phyloP scores from a whole-genome alignment of 2,329 filamentous ascomycete species.

The Botryotinia globosa region DNA sequence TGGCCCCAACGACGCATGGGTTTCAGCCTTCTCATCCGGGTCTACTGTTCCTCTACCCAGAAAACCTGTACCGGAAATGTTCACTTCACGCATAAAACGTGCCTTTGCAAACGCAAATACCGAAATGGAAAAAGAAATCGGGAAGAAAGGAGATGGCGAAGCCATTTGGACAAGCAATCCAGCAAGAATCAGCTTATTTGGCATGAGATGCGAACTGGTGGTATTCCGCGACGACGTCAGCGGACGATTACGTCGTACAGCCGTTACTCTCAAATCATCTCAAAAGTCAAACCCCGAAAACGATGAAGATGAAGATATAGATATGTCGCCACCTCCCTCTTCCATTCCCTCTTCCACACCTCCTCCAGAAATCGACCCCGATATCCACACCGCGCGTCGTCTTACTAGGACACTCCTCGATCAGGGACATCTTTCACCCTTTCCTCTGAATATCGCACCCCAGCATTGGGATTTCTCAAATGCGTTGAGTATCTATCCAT shows the following conservation, averaged over 20 bases:
- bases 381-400: slow-evolving; percentile 61
- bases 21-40: slow-evolving; percentile 76
- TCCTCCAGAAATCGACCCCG: slow-evolving; percentile 41
- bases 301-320: slow-evolving; percentile 30
- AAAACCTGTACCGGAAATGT: slow-evolving; percentile 76
- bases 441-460: slow-evolving; percentile 74
- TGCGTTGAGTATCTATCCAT: slow-evolving; percentile 77
- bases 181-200: slow-evolving; percentile 77
- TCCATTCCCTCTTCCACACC: background rate
- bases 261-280: slow-evolving; percentile 61
- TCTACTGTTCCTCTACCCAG: slow-evolving; percentile 68
- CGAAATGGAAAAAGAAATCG: slow-evolving; percentile 55
- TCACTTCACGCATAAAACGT: slow-evolving; percentile 81
- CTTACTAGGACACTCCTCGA: slow-evolving; percentile 90
- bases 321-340: slow-evolving; percentile 12
- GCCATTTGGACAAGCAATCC: slow-evolving; percentile 90
- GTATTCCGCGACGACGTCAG: slow-evolving; percentile 86
- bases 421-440: slow-evolving; percentile 85
- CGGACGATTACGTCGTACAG: slow-evolving; percentile 71
- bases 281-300: background rate
- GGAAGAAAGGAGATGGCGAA: slow-evolving; percentile 59
- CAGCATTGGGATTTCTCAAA: slow-evolving; percentile 86
- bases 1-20: slow-evolving; percentile 97
- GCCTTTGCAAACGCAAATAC: slow-evolving; percentile 76
- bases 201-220: slow-evolving; percentile 81